phyloP scores from a whole-genome alignment of 163 green algal species.

The Chlorella variabilis region DNA sequence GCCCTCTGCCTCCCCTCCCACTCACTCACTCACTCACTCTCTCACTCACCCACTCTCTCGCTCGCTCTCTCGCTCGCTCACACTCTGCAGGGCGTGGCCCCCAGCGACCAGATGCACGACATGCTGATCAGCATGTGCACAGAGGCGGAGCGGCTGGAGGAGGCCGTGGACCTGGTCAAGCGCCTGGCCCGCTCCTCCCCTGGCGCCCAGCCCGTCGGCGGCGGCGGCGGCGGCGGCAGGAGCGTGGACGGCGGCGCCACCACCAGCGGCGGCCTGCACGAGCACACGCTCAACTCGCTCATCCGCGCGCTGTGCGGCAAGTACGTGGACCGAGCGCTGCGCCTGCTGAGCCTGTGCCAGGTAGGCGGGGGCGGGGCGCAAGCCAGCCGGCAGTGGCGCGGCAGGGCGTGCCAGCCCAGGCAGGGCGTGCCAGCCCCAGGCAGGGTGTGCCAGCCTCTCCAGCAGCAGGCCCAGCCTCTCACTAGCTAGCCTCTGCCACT shows the following conservation, averaged over 20 bases:
- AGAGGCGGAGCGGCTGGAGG: slow-evolving; percentile 55
- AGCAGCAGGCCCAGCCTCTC: too few species aligned
- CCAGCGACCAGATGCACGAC: slow-evolving; percentile 69
- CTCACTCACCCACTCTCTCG: not conserved
- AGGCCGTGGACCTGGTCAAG: slow-evolving; percentile 75
- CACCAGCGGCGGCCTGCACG: slow-evolving; percentile 54
- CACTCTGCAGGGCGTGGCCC: slow-evolving; percentile 51
- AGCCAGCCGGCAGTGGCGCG: too few species aligned
- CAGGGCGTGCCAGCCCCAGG: too few species aligned
- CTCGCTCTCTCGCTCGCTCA: too few species aligned
- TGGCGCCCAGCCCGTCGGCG: slow-evolving; percentile 56
- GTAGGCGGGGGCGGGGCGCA: too few species aligned
- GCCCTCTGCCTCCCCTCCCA: too few species aligned
- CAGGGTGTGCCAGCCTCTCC: too few species aligned
- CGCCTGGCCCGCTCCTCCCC: slow-evolving; percentile 44
- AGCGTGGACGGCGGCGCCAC: not conserved
- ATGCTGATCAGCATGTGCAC: slow-evolving; percentile 67
- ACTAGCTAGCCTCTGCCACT: not conserved
- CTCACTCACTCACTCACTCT: too few species aligned
- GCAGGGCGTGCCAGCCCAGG: too few species aligned
- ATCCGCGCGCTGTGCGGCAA: slow-evolving; percentile 59
- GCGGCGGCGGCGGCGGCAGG: not conserved
- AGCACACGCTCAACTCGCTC: slow-evolving; percentile 64
- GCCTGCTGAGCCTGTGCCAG: slow-evolving; percentile 66
- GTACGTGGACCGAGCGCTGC: slow-evolving; percentile 59